Evolutionary conservation across 164 flowering plant genomes (phyloP), one percentile per base, ranked within the genome.

Genomic region (Akebia trifoliata): DNA sequence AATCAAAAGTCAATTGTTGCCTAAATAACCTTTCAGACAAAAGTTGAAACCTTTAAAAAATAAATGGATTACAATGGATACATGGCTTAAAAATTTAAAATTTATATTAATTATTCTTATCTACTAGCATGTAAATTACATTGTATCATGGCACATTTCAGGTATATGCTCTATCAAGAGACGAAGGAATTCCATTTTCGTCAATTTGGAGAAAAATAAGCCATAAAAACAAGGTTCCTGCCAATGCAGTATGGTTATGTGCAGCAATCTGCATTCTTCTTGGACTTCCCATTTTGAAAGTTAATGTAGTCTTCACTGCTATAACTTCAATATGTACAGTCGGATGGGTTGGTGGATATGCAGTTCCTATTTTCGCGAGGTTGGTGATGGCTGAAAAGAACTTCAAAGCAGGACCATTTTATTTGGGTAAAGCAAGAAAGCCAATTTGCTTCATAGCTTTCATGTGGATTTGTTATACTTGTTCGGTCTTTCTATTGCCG

Each of bases 341-440:
- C 1, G 91, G 93, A 9, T 86, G 89, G 93, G 89, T 86, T n/a
- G 93, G 93, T 14, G 87, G 89, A 0, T 83, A 86, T 56, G 93
- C 89, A 4, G 79, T 83, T 35, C 93, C 87, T 7, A 83, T 86
- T 48, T 80, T 83, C 18, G 81, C 85, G 25, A 77, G 93, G 64
- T 63, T 83, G 85, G 76, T 77, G 15, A 86, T 80, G 84, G 54
- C 32, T 1, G 93, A 81, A 65, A 68, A 71, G 60, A 70, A 78
- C 58, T 83, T 81, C 73, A 83, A 75, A 18, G 32, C 83, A 3
- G 87, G 87, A 9, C 85, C 87, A 6, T 81, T 81, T 60, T 81
- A 78, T 56, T 55, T 81, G 69, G 89, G 87, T 15, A 76, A 56
- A 69, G 80, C 79, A 29, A 80, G 93, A 2, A 78, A 79, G 59